Percentiles rank a stretch among this genome's conserved stretches.
Evolutionary conservation across 371 early-diverging fungal species (phyloP).

Genomic region (Mucor irregularis): DNA sequence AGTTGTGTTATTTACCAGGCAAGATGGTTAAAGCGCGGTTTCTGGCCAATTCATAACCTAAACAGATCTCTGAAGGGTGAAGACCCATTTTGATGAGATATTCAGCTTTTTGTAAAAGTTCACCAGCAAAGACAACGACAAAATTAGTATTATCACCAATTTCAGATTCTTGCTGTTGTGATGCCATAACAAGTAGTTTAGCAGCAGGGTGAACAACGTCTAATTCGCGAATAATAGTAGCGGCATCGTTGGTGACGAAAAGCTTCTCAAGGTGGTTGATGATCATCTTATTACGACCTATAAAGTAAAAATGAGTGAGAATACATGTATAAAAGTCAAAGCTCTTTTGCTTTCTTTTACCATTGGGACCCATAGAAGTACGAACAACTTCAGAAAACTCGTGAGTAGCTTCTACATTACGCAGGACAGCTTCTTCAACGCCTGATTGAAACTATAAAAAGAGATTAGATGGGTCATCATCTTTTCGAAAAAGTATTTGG

Average conservation of each 20-base stretch:
- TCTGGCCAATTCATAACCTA: slow-evolving; percentile 91
- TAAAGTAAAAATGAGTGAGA: neutral
- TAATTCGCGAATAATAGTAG: slow-evolving; percentile 97
- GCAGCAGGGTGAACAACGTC: slow-evolving; percentile 99
- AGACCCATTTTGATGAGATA: slow-evolving; percentile 92
- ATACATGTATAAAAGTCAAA: too few species aligned
- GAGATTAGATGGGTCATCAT: neutral
- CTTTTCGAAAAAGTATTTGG: neutral
- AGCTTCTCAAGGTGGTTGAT: slow-evolving; percentile 97
- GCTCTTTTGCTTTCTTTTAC: slow-evolving; percentile 51
- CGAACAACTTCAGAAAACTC: slow-evolving; percentile 91
- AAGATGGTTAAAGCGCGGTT: slow-evolving; percentile 83
- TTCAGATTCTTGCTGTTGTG: slow-evolving; percentile 98
- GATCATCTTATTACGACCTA: slow-evolving; percentile 99
- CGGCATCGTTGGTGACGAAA: slow-evolving; percentile 99
- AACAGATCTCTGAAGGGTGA: slow-evolving; percentile 92
- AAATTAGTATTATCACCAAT: slow-evolving; percentile 96
- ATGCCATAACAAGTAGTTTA: slow-evolving; percentile 93
- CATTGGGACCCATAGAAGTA: slow-evolving; percentile 96
- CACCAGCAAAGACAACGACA: slow-evolving; percentile 93
- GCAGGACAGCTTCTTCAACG: slow-evolving; percentile 93
- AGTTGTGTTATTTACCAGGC: slow-evolving; percentile 57
- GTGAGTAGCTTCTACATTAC: slow-evolving; percentile 92
- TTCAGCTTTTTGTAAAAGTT: slow-evolving; percentile 93
- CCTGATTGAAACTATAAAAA: slow-evolving; percentile 85